Conservation (phyloP, 2,329 filamentous ascomycete species). For the Immersiporthe knoxdaviesiana region DNA sequence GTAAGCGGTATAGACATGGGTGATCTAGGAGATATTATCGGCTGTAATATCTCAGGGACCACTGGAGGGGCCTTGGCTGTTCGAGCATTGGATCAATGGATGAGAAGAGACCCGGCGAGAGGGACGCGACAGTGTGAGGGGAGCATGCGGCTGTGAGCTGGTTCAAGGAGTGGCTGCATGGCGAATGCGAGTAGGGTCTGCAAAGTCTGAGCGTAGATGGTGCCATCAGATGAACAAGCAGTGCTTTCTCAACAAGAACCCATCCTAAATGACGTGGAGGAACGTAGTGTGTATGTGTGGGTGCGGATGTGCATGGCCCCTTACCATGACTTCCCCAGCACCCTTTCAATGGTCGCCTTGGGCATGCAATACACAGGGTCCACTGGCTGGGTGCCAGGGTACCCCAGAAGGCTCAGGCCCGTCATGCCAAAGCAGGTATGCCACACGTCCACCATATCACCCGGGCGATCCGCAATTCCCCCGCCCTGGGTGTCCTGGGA, state of each 20-base stretch:
- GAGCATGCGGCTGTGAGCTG: constrained; percentile 48
- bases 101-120: constrained; percentile 40
- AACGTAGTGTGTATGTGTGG: not conserved
- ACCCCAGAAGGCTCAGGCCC: constrained; percentile 81
- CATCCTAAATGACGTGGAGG: not conserved
- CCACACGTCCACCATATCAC: constrained; percentile 96
- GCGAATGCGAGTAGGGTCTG: not conserved
- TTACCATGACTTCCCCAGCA: constrained; percentile 48
- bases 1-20: not conserved
- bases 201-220: not conserved
- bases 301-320: not conserved
- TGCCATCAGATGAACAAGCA: constrained; percentile 15
- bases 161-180: constrained; percentile 37
- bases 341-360: constrained; percentile 63
- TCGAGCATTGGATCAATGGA: constrained; percentile 45
- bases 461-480: constrained; percentile 87
- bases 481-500: constrained; percentile 87
- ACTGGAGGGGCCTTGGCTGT: constrained; percentile 38
- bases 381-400: constrained; percentile 75
- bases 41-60: not conserved
- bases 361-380: constrained; percentile 90
- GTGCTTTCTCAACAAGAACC: not conserved
- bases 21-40: not conserved
- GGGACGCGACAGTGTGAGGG: constrained; percentile 45
- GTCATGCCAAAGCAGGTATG: constrained; percentile 90